A percentile compares a stretch with the other conserved stretches of the same genome.
Evolutionary conservation across 176 grass and related monocot genomes (phyloP).

Genomic region (Ensete glaucum): DNA sequence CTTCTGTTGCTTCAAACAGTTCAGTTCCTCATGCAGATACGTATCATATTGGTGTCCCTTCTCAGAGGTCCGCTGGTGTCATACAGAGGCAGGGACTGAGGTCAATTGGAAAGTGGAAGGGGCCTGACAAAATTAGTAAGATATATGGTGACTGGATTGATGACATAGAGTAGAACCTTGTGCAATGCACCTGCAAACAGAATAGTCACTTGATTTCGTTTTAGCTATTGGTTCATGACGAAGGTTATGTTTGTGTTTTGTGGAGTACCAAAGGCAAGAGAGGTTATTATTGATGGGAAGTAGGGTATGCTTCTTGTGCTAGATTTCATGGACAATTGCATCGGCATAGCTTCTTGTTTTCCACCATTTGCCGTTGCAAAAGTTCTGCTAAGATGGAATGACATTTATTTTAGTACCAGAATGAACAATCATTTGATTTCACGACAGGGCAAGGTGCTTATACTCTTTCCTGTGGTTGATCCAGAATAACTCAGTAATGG

Average conservation of each 20-base stretch:
- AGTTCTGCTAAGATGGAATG: no score
- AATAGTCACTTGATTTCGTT: background rate
- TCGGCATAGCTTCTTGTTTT: no score
- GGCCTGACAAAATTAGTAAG: conserved; percentile 70
- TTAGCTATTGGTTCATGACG: no score
- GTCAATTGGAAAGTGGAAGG: conserved; percentile 88
- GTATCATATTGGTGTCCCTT: conserved; percentile 14
- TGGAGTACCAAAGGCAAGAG: no score
- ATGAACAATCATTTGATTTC: no score
- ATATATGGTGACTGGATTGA: conserved; percentile 35
- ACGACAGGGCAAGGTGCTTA: no score
- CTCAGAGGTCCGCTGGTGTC: conserved; percentile 1
- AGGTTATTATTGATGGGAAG: no score
- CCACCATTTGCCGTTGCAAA: no score
- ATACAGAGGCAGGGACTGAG: conserved; percentile 43
- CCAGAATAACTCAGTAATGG: background rate
- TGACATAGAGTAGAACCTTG: conserved; percentile 53
- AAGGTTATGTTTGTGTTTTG: no score
- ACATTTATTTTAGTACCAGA: no score
- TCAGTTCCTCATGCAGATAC: conserved; percentile 6
- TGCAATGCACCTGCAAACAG: background rate
- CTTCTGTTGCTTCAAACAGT: background rate
- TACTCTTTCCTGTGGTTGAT: background rate
- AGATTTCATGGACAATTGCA: no score
- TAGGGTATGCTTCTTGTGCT: no score